Conservation (phyloP, 208 protist species). For the Wallacemonas sp. region DNA sequence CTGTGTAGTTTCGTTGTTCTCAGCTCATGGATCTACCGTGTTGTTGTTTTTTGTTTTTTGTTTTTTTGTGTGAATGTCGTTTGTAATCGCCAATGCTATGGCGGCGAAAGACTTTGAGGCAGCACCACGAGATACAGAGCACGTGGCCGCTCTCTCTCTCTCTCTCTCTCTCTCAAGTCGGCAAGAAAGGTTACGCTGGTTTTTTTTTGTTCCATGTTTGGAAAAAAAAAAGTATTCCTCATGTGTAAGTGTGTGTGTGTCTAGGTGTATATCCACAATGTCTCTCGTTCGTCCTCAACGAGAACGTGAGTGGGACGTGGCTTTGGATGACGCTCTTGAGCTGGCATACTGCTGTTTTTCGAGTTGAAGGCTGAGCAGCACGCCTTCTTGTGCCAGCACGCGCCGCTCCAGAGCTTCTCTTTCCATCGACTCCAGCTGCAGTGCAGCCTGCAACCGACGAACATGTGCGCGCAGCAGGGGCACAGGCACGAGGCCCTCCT, state of each 20-base stretch:
- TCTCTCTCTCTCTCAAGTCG: no score
- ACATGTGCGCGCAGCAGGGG: conserved; percentile 33
- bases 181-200: no score
- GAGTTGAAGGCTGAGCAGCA: conserved; percentile 22
- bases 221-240: background rate
- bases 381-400: conserved; percentile 39
- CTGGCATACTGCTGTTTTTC: conserved; percentile 14
- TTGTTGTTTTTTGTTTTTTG: background rate
- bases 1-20: background rate
- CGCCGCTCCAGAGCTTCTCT: conserved; percentile 39
- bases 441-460: conserved; percentile 44
- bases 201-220: background rate
- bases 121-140: no score
- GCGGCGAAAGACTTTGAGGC: no score
- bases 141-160: no score
- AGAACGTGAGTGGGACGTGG: no score
- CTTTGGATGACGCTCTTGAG: no score
- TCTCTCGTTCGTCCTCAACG: no score
- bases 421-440: conserved; percentile 47
- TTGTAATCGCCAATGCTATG: no score
- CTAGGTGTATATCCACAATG: background rate
- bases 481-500: background rate
- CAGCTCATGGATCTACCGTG: no score
- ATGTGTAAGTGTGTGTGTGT: conserved; percentile 11
- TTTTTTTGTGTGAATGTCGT: background rate